Evolutionary conservation across 441 rosid genomes (phyloP).

Genomic region (Biscutella laevigata): DNA sequence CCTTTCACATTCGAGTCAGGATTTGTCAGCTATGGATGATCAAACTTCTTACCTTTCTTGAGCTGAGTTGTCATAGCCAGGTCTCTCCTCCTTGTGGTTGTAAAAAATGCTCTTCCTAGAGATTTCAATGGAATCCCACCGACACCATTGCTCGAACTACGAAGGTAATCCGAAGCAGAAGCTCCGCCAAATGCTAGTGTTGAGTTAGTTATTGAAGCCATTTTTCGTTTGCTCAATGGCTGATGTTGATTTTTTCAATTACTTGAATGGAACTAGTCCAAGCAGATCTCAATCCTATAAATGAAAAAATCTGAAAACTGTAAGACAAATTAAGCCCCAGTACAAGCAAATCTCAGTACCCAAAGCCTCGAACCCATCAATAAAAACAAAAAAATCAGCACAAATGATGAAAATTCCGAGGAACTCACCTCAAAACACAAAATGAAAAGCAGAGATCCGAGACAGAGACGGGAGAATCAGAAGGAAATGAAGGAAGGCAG

Average conservation of each 20-base stretch:
- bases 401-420: conserved; percentile 10
- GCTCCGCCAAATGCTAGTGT: conserved; percentile 38
- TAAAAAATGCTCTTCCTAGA: conserved; percentile 38
- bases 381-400: not conserved
- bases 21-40: conserved; percentile 79
- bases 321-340: not conserved
- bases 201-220: conserved; percentile 59
- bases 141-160: conserved; percentile 50
- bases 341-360: conserved; percentile 8
- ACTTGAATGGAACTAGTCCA: conserved; percentile 24
- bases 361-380: conserved; percentile 5
- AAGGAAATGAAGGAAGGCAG: conserved; percentile 7
- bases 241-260: conserved; percentile 11
- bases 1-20: conserved; percentile 87
- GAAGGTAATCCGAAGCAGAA: conserved; percentile 71
- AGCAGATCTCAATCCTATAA: conserved; percentile 15
- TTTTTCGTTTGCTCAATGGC: conserved; percentile 18
- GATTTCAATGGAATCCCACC: conserved; percentile 51
- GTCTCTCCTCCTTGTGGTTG: conserved; percentile 26
- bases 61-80: conserved; percentile 42
- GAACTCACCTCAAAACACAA: conserved; percentile 26
- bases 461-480: not conserved
- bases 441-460: conserved; percentile 13
- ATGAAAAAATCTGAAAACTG: not conserved
- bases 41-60: conserved; percentile 76